These are phyloP conservation scores for Hemileia vastatrix DNA, from an alignment of 1,284 basidiomycete genomes.

Conservation along the genomic window DNA sequence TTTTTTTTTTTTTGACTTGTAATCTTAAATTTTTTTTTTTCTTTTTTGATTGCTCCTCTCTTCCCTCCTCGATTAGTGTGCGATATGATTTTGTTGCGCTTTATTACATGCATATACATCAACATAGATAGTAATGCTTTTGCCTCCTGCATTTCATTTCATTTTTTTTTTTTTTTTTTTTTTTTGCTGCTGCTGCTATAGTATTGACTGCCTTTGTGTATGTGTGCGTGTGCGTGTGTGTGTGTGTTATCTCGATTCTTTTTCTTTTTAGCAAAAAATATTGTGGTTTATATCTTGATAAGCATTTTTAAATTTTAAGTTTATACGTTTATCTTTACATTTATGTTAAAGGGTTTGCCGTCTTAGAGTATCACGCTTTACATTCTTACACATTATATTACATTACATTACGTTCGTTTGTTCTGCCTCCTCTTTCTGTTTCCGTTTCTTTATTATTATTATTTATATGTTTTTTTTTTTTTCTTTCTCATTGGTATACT, in stretches of 20 bases:
- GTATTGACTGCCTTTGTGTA: not conserved
- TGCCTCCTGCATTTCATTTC: not conserved
- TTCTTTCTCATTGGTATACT: no score
- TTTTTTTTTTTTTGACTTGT: not conserved
- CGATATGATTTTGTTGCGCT: not conserved
- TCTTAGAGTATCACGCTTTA: not conserved
- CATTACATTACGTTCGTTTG: not conserved
- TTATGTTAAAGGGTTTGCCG: not conserved
- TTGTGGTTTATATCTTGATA: not conserved
- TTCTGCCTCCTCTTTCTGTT: not conserved
- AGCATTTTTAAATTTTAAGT: not conserved
- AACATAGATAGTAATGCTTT: not conserved
- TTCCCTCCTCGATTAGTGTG: not conserved
- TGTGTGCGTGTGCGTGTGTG: not conserved
- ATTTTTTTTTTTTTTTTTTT: not conserved
- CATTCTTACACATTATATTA: not conserved
- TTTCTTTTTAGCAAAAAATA: not conserved
- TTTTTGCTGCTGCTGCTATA: not conserved
- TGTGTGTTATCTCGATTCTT: not conserved
- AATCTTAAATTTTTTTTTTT: not conserved
- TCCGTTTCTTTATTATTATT: not conserved
- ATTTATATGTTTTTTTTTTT: not conserved
- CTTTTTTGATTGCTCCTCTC: not conserved
- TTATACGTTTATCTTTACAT: not conserved
- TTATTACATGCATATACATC: not conserved